Evolutionary conservation across 1,139 yeast genomes (phyloP), one percentile per base, ranked within the genome.

Genomic region (Scheffersomyces segobiensis): DNA sequence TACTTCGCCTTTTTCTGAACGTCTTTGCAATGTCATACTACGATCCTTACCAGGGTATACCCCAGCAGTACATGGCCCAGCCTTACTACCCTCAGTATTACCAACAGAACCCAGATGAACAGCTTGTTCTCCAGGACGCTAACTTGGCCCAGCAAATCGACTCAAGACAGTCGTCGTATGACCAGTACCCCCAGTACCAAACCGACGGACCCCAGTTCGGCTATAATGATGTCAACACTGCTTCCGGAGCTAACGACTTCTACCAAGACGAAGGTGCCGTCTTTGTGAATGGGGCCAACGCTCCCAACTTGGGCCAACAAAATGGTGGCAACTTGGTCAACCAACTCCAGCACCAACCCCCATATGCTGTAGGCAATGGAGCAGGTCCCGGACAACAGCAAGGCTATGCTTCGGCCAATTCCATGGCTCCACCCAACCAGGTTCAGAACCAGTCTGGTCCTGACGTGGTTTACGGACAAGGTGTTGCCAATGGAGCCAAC

Each of bases 11-110:
- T 12, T 32, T 8, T 17, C 12, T 2, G 14, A 32, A 2, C 7
- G 53, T 52, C 8, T 42, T 47, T 56, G 65, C 21, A 57, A 80
- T 80, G 84, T 72, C 83, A 54, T 80, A 78, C 69, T 79, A 77
- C 68, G 81, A 79, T 59, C 81, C 81, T 32, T 80, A 75, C 65
- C 83, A 77, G 65, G 77, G 78, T 47, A 69, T 73, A 46, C 76
- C 81, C 52, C 82, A 75, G 61, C 82, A 75, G 60, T 78, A 74
- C 60, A 64, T 75, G 62, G 65, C 73, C 21, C 80, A 75, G 61
- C 75, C 74, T 14, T 74, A 71, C 59, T 75, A 72, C 57, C 72
- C 73, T n/a, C 80, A 74, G 59, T 75, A 71, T 58, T 76, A 74
- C 59, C 69, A 66, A 49, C 71, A 69, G 54, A 56, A 56, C 21